Evolutionary conservation across 2,329 filamentous ascomycete genomes (phyloP).

Genomic region (Phoma sp.): DNA sequence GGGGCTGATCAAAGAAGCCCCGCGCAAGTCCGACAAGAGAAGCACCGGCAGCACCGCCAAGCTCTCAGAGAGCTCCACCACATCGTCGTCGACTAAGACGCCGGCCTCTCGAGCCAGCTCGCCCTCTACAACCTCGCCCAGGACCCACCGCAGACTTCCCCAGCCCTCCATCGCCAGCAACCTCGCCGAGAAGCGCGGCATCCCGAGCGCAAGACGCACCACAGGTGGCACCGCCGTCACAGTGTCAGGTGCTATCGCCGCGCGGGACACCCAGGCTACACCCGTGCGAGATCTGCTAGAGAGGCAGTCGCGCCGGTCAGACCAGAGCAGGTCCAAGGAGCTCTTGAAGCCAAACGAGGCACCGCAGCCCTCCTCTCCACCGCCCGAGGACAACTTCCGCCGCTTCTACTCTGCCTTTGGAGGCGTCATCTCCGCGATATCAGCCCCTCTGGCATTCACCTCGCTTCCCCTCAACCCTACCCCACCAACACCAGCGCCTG

Average conservation of each 20-base stretch:
- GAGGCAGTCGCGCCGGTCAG: slow-evolving; percentile 38
- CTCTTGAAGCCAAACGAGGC: slow-evolving; percentile 21
- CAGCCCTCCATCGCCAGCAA: slow-evolving; percentile 89
- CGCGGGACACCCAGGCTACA: slow-evolving; percentile 37
- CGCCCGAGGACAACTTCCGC: slow-evolving; percentile 78
- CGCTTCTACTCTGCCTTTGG: slow-evolving; percentile 93
- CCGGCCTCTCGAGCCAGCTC: slow-evolving; percentile 33
- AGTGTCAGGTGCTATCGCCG: slow-evolving; percentile 74
- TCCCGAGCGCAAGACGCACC: slow-evolving; percentile 63
- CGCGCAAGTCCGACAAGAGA: slow-evolving; percentile 38
- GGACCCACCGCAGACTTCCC: slow-evolving; percentile 56
- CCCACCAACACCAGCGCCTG: slow-evolving; percentile 36
- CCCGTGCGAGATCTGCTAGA: slow-evolving; percentile 43
- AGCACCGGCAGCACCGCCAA: slow-evolving; percentile 8
- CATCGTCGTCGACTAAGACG: slow-evolving; percentile 21
- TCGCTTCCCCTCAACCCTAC: slow-evolving; percentile 73
- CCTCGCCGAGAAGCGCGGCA: slow-evolving; percentile 83
- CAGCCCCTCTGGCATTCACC: slow-evolving; percentile 89
- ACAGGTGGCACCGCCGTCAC: slow-evolving; percentile 76
- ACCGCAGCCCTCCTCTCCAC: slow-evolving; percentile 27
- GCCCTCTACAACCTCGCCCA: slow-evolving; percentile 46
- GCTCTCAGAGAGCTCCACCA: slow-evolving; percentile 6
- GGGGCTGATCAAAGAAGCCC: slow-evolving; percentile 75
- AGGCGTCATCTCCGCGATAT: slow-evolving; percentile 84
- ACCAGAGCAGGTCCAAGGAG: slow-evolving; percentile 25